phyloP scores from a whole-genome alignment of 2,329 filamentous ascomycete species.

The Epichloe elymi region DNA sequence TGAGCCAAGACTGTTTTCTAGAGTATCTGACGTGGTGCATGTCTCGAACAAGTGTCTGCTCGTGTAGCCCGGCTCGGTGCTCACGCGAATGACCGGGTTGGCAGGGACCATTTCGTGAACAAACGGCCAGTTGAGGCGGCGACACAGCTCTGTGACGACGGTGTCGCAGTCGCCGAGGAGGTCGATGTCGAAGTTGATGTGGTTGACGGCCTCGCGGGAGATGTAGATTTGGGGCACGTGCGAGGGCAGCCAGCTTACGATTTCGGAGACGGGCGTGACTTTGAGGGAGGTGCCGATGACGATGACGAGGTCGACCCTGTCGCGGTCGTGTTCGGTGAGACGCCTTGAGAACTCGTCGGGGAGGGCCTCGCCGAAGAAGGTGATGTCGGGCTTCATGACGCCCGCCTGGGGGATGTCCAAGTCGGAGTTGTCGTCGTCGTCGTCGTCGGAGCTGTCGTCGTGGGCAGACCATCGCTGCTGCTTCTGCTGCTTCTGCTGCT shows the following conservation, averaged over 20 bases:
- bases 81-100: conserved; percentile 47
- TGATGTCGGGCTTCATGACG: conserved; percentile 96
- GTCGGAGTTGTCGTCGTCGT: conserved; percentile 35
- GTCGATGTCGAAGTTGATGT: conserved; percentile 94
- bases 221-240: conserved; percentile 84
- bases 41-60: conserved; percentile 26
- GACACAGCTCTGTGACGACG: conserved; percentile 75
- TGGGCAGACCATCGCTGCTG: conserved; percentile 21
- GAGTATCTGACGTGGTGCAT: too few species aligned
- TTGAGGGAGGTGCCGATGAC: conserved; percentile 95
- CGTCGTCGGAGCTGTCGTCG: conserved; percentile 30
- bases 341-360: conserved; percentile 72
- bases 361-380: conserved; percentile 88
- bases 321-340: conserved; percentile 67
- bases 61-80: conserved; percentile 18
- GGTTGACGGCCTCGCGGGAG: conserved; percentile 67
- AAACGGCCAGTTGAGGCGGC: conserved; percentile 67
- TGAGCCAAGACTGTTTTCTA: not conserved
- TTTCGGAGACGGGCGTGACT: conserved; percentile 87
- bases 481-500: not conserved
- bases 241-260: conserved; percentile 67
- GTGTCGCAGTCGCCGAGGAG: conserved; percentile 91
- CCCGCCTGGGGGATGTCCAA: conserved; percentile 49
- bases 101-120: conserved; percentile 72
- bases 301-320: conserved; percentile 75